Evolutionary conservation across 2,329 filamentous ascomycete species (phyloP).

Genomic region (Ceratocystis variospora): DNA sequence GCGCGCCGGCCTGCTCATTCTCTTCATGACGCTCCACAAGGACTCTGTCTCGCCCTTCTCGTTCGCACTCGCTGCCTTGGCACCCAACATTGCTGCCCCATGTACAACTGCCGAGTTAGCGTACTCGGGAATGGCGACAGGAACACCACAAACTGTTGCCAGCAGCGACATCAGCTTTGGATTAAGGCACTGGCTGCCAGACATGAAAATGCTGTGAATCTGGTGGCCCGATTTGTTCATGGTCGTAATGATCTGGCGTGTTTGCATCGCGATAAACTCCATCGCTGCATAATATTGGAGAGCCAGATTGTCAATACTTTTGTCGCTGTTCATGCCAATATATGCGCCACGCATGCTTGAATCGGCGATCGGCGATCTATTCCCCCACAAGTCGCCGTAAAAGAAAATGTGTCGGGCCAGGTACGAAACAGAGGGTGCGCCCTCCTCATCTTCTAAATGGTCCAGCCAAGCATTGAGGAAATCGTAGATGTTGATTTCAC

Average conservation of each 20-base stretch:
- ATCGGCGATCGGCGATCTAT: slow-evolving; percentile 86
- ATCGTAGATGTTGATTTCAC: slow-evolving; percentile 83
- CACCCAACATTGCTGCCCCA: slow-evolving; percentile 95
- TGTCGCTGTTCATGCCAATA: slow-evolving; percentile 76
- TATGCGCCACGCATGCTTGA: slow-evolving; percentile 83
- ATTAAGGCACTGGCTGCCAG: slow-evolving; percentile 94
- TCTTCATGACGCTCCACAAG: slow-evolving; percentile 93
- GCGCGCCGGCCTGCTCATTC: slow-evolving; percentile 87
- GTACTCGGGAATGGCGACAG: slow-evolving; percentile 83
- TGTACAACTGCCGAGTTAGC: slow-evolving; percentile 93
- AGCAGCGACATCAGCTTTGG: slow-evolving; percentile 81
- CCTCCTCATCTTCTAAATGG: slow-evolving; percentile 53
- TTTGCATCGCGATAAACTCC: slow-evolving; percentile 97
- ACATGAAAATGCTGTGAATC: slow-evolving; percentile 96
- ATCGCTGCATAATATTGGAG: slow-evolving; percentile 90
- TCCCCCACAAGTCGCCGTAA: slow-evolving; percentile 95
- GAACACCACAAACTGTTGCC: slow-evolving; percentile 80
- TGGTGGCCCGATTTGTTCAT: slow-evolving; percentile 86
- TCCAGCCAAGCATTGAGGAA: slow-evolving; percentile 81
- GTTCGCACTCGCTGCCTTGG: slow-evolving; percentile 78
- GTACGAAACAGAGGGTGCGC: slow-evolving; percentile 67
- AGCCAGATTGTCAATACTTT: slow-evolving; percentile 72
- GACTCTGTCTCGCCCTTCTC: slow-evolving; percentile 58
- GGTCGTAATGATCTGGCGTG: slow-evolving; percentile 80
- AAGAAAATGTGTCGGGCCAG: slow-evolving; percentile 93